Evolutionary conservation across 805 yeast species (phyloP), one percentile per base, ranked within the genome.

Genomic region (Spathaspora passalidarum): DNA sequence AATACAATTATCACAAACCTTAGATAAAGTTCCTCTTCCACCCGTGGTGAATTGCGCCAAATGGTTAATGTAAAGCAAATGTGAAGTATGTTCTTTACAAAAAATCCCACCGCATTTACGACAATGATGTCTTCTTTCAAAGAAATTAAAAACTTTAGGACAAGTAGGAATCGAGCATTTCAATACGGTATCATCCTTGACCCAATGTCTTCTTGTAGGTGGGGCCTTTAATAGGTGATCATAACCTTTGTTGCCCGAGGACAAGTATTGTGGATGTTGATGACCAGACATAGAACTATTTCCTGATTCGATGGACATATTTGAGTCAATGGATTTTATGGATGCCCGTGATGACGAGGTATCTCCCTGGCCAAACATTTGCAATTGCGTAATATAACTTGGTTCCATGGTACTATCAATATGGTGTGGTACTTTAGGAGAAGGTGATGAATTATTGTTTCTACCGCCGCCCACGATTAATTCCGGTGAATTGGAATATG

Each of bases 71-170:
- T 81, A 73, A 51, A 79, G 61, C 68, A 69, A 69, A 55, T 80
- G 83, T 6, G 76, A 68, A 3, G 83, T 75, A 62, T 88, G 91
- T 49, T 77, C 80, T 26, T 81, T 79, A 62, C 96, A 87, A 57
- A 80, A 87, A 17, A 87, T 79, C 35, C 86, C 88, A 32, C 96
- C 96, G 63, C 96, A 87, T 60, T 84, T 83, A 44, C 96, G 78
- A 61, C 96, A 87, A 68, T 87, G 96, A 59, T 87, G 96, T 51
- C 83, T 76, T 55, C 91, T 78, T 61, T 78, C 96, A 70, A 82
- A 85, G 55, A 83, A 82, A 32, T 90, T 84, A 67, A 92, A 91
- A 14, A 72, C 60, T 56, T 76, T 79, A 43, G 75, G 69, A 66
- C 98, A 92, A 20, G 47, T 6, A 4, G 58, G 50, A 19, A 76